Conservation (phyloP, 2,329 filamentous ascomycete genomes). For the Sclerotinia minor region DNA sequence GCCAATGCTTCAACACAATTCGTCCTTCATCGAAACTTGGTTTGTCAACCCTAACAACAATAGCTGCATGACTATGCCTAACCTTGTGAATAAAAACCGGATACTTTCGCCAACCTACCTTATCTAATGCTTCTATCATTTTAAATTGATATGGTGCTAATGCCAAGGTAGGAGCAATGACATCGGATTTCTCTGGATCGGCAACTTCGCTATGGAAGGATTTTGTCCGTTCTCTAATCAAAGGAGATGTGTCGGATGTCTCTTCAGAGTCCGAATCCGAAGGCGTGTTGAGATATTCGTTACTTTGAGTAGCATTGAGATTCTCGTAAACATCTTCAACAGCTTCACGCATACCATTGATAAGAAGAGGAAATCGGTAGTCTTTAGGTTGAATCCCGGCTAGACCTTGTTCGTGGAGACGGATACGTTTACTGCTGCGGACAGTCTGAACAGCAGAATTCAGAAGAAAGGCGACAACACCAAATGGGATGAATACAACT, state of each 20-base stretch:
- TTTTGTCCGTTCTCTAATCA: constrained; percentile 26
- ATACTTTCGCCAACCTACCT: constrained; percentile 63
- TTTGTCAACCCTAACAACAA: constrained; percentile 74
- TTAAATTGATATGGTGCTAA: constrained; percentile 77
- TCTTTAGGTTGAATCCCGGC: constrained; percentile 65
- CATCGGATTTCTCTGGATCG: constrained; percentile 30
- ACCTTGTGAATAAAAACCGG: constrained; percentile 74
- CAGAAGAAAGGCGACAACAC: constrained; percentile 67
- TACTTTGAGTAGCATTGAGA: constrained; percentile 45
- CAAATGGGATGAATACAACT: constrained; percentile 71
- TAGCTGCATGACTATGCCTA: constrained; percentile 84
- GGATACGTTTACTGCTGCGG: constrained; percentile 72
- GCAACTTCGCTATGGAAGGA: constrained; percentile 21
- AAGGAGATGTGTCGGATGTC: constrained; percentile 31
- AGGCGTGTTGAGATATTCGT: constrained; percentile 67
- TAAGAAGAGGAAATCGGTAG: constrained; percentile 74
- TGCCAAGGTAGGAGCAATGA: constrained; percentile 64
- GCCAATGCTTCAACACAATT: constrained; percentile 78
- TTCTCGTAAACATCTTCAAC: constrained; percentile 61
- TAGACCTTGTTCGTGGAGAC: constrained; percentile 70
- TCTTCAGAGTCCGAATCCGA: constrained; percentile 50
- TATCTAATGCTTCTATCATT: constrained; percentile 77
- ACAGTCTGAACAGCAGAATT: constrained; percentile 77
- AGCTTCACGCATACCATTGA: constrained; percentile 72
- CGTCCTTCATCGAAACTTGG: constrained; percentile 72